A percentile compares a stretch with the other conserved stretches of the same genome.
Conservation (phyloP, 176 grass and related monocot species). For the Cenchrus fungigraminus region DNA sequence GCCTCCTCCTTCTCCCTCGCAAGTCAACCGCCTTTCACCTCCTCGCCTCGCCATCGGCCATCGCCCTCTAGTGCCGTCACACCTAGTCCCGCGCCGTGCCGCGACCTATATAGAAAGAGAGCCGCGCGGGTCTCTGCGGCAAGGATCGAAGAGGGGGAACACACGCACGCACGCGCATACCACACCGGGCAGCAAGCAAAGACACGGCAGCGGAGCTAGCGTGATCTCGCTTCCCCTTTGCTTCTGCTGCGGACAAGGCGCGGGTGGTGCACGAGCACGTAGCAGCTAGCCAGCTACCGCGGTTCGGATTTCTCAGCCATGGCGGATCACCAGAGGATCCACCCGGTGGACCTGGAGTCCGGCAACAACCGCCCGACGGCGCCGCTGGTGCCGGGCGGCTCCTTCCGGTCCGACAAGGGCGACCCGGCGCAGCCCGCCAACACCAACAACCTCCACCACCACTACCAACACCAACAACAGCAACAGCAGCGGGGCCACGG, state of each 20-base stretch:
- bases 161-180: background rate
- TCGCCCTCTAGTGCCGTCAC: background rate
- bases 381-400: conserved; percentile 52
- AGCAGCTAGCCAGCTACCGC: background rate
- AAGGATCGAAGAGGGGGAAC: background rate
- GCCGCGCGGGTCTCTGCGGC: conserved; percentile 3
- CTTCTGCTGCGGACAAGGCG: background rate
- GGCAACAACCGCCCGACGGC: conserved; percentile 37
- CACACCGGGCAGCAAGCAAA: background rate
- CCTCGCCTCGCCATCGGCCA: background rate
- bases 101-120: conserved; percentile 33
- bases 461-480: background rate
- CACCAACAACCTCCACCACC: background rate
- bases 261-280: background rate
- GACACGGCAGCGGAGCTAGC: background rate
- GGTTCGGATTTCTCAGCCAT: background rate
- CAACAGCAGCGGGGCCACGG: background rate
- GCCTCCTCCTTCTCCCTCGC: background rate
- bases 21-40: conserved; percentile 40
- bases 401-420: conserved; percentile 65
- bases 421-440: background rate
- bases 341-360: conserved; percentile 79
- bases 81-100: background rate
- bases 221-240: conserved; percentile 13
- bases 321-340: conserved; percentile 84